Conservation (phyloP, 352 stramenopile species). For the Thalassiosira mediterranea region DNA sequence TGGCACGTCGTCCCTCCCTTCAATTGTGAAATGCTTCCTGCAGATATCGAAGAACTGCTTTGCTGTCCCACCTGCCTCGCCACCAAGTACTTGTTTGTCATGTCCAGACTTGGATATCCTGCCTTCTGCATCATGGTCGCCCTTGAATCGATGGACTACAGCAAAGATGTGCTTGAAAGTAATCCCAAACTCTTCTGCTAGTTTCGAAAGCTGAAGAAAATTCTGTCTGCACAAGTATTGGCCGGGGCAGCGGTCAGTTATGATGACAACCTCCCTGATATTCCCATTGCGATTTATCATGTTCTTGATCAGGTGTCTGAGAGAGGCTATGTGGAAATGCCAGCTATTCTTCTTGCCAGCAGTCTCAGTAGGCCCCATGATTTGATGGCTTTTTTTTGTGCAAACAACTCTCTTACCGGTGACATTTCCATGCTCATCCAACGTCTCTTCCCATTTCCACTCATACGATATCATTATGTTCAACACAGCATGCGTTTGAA, state of each 20-base stretch:
- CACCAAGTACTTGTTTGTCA: neutral
- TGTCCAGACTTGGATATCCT: neutral
- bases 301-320: neutral
- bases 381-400: neutral
- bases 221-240: neutral
- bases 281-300: neutral
- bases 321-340: neutral
- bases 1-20: too few relatives aligned
- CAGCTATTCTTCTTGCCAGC: neutral
- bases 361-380: neutral
- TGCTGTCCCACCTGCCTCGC: neutral
- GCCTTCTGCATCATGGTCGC: neutral
- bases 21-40: too few relatives aligned
- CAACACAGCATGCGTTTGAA: neutral
- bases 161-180: neutral
- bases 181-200: neutral
- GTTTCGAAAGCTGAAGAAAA: neutral
- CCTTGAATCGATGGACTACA: neutral
- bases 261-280: slow-evolving; percentile 2
- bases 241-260: neutral
- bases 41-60: neutral
- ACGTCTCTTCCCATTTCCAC: too few relatives aligned
- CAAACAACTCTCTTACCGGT: neutral
- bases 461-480: too few relatives aligned
- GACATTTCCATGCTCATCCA: neutral